phyloP scores from a whole-genome alignment of 352 stramenopile species.

The Blastocystis hominis region DNA sequence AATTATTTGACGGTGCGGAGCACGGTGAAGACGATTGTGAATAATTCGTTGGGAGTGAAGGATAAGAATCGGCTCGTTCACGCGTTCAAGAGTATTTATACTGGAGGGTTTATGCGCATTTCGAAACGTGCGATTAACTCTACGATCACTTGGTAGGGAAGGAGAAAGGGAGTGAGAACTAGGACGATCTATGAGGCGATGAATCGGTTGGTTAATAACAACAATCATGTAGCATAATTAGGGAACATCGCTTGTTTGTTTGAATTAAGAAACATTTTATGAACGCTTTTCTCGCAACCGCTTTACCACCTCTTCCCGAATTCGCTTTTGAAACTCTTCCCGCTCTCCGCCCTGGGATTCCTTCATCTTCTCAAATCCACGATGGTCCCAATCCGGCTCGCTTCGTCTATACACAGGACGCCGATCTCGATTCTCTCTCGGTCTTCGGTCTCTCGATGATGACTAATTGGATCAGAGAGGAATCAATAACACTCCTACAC shows the following conservation, averaged over 20 bases:
- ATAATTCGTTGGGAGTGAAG: background rate
- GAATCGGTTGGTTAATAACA: constrained; percentile 29
- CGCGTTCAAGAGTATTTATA: constrained; percentile 20
- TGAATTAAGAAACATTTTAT: background rate
- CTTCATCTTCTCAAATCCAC: constrained; percentile 4
- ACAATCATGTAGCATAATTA: background rate
- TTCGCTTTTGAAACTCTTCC: background rate
- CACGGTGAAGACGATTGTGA: constrained; percentile 15
- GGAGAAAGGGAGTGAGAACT: background rate
- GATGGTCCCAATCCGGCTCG: constrained; percentile 3
- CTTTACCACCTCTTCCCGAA: background rate
- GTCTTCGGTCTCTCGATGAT: background rate
- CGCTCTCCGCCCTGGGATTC: background rate
- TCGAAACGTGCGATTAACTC: constrained; percentile 24
- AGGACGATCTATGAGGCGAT: constrained; percentile 52
- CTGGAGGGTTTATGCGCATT: constrained; percentile 43
- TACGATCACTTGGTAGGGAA: constrained; percentile 20
- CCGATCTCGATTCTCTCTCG: background rate
- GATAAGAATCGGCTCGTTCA: background rate
- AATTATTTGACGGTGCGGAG: constrained; percentile 38
- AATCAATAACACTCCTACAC: background rate
- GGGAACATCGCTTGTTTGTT: background rate
- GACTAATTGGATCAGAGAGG: background rate
- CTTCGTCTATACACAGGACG: background rate
- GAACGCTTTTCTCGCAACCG: background rate